Evolutionary conservation across 148 eudicot species (phyloP).

Genomic region (Oxyria digyna): DNA sequence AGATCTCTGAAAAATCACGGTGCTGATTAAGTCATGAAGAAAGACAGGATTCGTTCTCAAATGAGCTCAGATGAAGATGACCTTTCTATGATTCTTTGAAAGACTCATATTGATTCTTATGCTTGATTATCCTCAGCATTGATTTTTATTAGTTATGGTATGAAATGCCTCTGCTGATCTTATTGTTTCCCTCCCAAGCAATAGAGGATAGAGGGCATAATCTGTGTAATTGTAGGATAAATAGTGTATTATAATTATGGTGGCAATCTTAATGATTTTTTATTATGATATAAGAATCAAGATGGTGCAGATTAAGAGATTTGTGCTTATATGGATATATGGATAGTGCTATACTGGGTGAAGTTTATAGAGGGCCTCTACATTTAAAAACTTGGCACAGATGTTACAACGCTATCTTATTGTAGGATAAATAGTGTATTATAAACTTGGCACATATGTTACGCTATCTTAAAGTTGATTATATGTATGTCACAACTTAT

Average conservation of each 20-base stretch:
- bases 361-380: background rate
- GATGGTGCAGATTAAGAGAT: background rate
- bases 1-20: slow-evolving; percentile 9
- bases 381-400: background rate
- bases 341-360: background rate
- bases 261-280: background rate
- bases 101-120: background rate
- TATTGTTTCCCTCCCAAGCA: background rate
- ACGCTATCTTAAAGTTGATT: background rate
- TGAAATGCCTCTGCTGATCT: background rate
- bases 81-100: background rate
- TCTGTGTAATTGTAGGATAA: background rate
- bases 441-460: too few species aligned
- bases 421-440: too few species aligned
- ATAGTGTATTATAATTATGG: background rate
- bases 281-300: background rate
- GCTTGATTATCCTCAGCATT: background rate
- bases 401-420: too few species aligned
- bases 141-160: background rate
- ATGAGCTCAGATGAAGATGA: background rate
- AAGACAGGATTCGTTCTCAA: background rate
- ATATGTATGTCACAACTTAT: background rate
- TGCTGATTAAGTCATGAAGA: background rate
- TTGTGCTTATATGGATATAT: background rate
- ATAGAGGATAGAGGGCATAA: background rate